Evolutionary conservation across 2,329 filamentous ascomycete genomes (phyloP).

Genomic region (Westerdykella ornata): DNA sequence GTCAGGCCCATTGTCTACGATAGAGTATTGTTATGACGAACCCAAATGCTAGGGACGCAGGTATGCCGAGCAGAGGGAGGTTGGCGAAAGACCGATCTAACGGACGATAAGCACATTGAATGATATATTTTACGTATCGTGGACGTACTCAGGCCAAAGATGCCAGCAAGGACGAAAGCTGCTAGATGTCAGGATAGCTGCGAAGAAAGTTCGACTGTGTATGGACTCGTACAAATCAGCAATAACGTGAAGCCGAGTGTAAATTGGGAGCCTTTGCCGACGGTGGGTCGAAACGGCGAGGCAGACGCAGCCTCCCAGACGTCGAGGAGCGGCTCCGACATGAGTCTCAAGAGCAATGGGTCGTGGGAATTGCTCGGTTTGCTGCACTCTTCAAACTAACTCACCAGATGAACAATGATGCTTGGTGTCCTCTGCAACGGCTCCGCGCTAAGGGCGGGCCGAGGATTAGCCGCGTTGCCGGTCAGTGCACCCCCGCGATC

Average conservation of each 20-base stretch:
- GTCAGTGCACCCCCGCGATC: too few species aligned
- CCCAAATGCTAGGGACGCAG: conserved; percentile 85
- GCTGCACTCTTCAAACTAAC: conserved; percentile 7
- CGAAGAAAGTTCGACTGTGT: conserved; percentile 4
- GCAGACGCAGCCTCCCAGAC: conserved; percentile 89
- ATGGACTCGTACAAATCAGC: conserved; percentile 49
- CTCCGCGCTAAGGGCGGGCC: too few species aligned
- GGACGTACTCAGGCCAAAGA: conserved; percentile 78
- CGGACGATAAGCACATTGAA: conserved; percentile 4
- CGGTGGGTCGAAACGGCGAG: conserved; percentile 72
- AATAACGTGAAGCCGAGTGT: conserved; percentile 70
- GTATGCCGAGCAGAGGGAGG: conserved; percentile 70
- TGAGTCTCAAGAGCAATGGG: conserved; percentile 21
- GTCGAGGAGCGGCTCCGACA: conserved; percentile 57
- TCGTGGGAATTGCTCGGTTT: conserved; percentile 1
- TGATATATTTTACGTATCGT: neutral
- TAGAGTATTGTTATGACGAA: conserved; percentile 45
- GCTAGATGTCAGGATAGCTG: conserved; percentile 20
- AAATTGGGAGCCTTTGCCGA: conserved; percentile 82
- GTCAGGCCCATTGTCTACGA: conserved; percentile 5
- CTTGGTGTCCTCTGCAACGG: conserved; percentile 19
- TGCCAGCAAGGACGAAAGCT: conserved; percentile 63
- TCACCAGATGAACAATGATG: too few species aligned
- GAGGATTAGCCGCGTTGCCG: too few species aligned
- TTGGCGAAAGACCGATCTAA: conserved; percentile 75